Evolutionary conservation across 2,329 filamentous ascomycete species (phyloP).

Genomic region (Hypoxylon sp.): DNA sequence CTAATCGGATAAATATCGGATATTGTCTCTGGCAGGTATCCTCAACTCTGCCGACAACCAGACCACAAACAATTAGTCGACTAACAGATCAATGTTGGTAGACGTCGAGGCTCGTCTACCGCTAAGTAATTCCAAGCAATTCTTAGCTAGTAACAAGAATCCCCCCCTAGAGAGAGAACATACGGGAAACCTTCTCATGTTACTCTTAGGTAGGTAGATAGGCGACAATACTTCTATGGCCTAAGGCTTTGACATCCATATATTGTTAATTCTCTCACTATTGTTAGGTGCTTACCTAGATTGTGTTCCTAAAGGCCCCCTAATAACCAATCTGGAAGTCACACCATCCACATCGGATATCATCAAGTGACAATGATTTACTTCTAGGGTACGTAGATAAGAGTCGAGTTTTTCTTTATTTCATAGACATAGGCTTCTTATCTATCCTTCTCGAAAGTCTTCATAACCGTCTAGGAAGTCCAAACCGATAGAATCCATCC

Average conservation of each 20-base stretch:
- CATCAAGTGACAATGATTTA: background rate
- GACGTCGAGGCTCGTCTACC: background rate
- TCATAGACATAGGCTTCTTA: conserved; percentile 16
- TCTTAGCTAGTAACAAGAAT: too few species aligned
- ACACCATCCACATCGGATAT: too few species aligned
- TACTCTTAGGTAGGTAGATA: too few species aligned
- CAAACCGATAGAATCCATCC: conserved; percentile 32
- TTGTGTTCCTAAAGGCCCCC: background rate
- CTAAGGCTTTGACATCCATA: too few species aligned
- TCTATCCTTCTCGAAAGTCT: conserved; percentile 26
- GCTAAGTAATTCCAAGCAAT: background rate
- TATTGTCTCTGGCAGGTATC: background rate
- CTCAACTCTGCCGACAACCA: too few species aligned
- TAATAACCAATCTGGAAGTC: too few species aligned
- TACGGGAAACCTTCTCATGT: background rate
- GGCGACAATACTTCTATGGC: too few species aligned
- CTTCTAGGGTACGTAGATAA: background rate
- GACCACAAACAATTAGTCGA: too few species aligned
- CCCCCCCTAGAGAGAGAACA: background rate
- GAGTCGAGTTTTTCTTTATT: conserved; percentile 41
- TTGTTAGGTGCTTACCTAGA: too few species aligned
- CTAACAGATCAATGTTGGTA: too few species aligned
- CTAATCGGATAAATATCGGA: conserved; percentile 19
- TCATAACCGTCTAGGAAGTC: conserved; percentile 35
- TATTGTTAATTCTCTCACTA: too few species aligned